Evolutionary conservation across 2,329 filamentous ascomycete species (phyloP).

Genomic region (Hypoxylon sp.): DNA sequence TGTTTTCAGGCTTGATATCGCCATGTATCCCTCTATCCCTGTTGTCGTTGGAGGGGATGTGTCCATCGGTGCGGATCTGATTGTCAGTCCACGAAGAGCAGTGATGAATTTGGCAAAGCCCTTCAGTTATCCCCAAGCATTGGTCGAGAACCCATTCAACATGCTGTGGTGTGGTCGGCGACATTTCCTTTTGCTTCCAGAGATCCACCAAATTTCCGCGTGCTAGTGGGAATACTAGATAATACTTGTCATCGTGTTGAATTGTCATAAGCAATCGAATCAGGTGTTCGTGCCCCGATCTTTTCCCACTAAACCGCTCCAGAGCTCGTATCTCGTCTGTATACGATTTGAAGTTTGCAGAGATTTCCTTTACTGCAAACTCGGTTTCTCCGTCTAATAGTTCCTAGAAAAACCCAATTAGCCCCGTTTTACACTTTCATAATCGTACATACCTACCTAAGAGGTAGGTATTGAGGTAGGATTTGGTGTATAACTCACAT

Average conservation of each 20-base stretch:
- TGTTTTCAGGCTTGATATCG: constrained; percentile 33
- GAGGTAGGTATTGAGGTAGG: too few relatives aligned
- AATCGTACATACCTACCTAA: too few relatives aligned
- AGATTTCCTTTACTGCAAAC: constrained; percentile 41
- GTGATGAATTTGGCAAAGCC: constrained; percentile 35
- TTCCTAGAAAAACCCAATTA: too few relatives aligned
- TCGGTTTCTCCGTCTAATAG: too few relatives aligned
- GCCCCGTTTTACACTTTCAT: too few relatives aligned
- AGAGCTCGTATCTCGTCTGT: constrained; percentile 30
- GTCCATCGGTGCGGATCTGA: neutral
- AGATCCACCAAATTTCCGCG: constrained; percentile 33
- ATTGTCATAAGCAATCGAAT: constrained; percentile 36
- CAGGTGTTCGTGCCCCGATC: constrained; percentile 32
- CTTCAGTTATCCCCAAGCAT: constrained; percentile 33
- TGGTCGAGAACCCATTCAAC: constrained; percentile 37
- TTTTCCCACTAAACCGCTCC: constrained; percentile 26
- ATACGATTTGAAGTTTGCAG: constrained; percentile 18
- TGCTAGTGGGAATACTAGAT: constrained; percentile 40
- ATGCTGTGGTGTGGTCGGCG: neutral
- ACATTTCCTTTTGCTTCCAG: constrained; percentile 27
- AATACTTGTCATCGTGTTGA: constrained; percentile 31
- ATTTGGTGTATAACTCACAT: too few relatives aligned
- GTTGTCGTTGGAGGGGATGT: neutral
- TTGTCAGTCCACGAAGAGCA: constrained; percentile 10
- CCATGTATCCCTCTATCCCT: constrained; percentile 34